These are phyloP conservation scores for Abelmoschus esculentus DNA, from an alignment of 345 rosid genomes.

Conservation along the genomic window DNA sequence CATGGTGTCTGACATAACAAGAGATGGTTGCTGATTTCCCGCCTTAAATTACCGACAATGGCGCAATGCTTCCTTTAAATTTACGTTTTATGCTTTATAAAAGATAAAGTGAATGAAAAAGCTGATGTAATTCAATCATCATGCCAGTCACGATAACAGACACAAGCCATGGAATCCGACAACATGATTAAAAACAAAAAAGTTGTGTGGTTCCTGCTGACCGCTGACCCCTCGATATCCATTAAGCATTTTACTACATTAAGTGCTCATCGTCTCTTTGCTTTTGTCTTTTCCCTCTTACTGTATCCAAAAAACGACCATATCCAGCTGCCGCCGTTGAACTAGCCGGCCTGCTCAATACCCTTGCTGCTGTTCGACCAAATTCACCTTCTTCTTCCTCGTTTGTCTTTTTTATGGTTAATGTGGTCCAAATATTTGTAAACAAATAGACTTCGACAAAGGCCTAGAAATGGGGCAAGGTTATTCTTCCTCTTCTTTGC, in stretches of 20 bases:
- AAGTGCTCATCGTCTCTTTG: background rate
- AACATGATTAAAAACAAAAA: constrained; percentile 4
- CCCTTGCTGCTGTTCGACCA: background rate
- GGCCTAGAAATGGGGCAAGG: constrained; percentile 20
- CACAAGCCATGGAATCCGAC: constrained; percentile 7
- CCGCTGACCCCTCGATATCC: too few species aligned
- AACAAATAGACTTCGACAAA: background rate
- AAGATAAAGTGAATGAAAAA: background rate
- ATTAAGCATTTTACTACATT: too few species aligned
- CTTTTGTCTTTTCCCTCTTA: background rate
- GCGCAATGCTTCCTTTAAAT: background rate
- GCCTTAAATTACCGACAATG: background rate
- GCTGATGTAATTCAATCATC: background rate
- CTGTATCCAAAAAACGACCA: background rate
- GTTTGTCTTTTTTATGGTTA: background rate
- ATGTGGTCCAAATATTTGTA: background rate
- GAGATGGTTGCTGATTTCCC: background rate
- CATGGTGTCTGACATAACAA: background rate
- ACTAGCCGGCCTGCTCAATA: background rate
- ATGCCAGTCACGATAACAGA: background rate
- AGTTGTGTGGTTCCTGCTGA: background rate
- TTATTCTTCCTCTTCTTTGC: constrained; percentile 13
- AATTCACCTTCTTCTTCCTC: too few species aligned
- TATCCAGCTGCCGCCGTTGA: background rate
- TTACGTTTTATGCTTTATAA: constrained; percentile 1